Evolutionary conservation across 2,329 filamentous ascomycete genomes (phyloP).

Genomic region (Neofusicoccum kwambonambiense): DNA sequence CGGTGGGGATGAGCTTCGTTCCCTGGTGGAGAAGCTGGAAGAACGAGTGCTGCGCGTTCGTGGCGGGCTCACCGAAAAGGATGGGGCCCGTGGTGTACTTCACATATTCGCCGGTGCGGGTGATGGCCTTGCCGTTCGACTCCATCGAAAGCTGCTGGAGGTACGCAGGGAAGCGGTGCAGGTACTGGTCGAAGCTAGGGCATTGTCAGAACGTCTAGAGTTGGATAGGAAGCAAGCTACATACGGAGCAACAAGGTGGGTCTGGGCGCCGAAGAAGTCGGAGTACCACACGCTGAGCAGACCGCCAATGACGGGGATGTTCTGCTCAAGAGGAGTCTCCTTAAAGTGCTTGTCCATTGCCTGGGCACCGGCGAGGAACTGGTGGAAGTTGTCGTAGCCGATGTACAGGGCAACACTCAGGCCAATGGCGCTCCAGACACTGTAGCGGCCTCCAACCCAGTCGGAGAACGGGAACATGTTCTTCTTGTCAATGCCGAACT

Average conservation of each 20-base stretch:
- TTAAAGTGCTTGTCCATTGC: constrained; percentile 99
- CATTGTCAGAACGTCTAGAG: constrained; percentile 21
- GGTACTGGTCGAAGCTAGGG: constrained; percentile 89
- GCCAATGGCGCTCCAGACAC: constrained; percentile 97
- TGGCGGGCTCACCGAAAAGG: constrained; percentile 96
- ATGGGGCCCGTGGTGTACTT: constrained; percentile 98
- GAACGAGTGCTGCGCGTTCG: constrained; percentile 99
- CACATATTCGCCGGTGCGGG: constrained; percentile 79
- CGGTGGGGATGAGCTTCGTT: constrained; percentile 96
- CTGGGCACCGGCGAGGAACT: constrained; percentile 91
- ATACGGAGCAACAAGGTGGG: constrained; percentile 92
- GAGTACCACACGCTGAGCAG: constrained; percentile 98
- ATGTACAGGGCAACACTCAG: constrained; percentile 92
- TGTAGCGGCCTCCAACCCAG: constrained; percentile 98
- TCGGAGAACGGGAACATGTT: constrained; percentile 99
- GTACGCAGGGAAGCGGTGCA: constrained; percentile 98
- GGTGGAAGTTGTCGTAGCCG: constrained; percentile 95
- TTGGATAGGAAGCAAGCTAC: constrained; percentile 34
- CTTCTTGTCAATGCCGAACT: constrained; percentile 97
- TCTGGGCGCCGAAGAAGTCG: constrained; percentile 97
- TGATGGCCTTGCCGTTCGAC: constrained; percentile 97
- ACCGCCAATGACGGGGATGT: constrained; percentile 90
- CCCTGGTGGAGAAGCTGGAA: constrained; percentile 99
- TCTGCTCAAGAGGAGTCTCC: constrained; percentile 84
- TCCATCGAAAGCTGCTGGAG: constrained; percentile 99